Evolutionary conservation across 257 asterid species (phyloP).

Genomic region (Solanum pennellii): DNA sequence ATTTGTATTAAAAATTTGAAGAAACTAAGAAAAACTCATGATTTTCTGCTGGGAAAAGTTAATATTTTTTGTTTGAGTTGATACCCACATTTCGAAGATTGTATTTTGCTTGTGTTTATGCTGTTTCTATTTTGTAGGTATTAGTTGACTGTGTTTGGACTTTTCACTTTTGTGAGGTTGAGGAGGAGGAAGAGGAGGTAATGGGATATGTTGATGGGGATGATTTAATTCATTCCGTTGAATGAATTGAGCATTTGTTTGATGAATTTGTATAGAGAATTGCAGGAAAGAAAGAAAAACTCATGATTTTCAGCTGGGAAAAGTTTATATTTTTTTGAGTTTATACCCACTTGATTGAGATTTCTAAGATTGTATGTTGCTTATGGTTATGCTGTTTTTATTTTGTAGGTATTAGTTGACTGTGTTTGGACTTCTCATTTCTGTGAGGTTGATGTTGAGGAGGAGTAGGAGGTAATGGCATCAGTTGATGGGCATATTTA

Average conservation of each 20-base stretch:
- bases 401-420: neutral
- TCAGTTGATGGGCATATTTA: neutral
- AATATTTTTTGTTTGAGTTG: neutral
- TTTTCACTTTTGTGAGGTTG: neutral
- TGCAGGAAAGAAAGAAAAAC: neutral
- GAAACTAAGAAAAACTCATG: neutral
- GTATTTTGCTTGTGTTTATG: neutral
- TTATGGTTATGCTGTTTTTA: neutral
- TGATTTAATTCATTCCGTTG: neutral
- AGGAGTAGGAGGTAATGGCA: no score
- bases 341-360: neutral
- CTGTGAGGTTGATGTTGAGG: neutral
- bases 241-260: neutral
- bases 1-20: neutral
- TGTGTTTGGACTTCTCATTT: neutral
- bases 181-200: neutral
- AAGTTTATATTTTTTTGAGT: neutral
- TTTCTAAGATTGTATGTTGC: neutral
- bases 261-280: neutral
- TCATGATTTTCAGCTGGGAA: neutral
- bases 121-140: neutral
- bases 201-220: neutral
- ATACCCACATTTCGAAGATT: neutral
- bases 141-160: neutral
- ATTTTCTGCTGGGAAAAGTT: neutral